These are phyloP conservation scores for Xylaria sp. DNA, from an alignment of 2,329 filamentous ascomycete species.

Conservation along the genomic window DNA sequence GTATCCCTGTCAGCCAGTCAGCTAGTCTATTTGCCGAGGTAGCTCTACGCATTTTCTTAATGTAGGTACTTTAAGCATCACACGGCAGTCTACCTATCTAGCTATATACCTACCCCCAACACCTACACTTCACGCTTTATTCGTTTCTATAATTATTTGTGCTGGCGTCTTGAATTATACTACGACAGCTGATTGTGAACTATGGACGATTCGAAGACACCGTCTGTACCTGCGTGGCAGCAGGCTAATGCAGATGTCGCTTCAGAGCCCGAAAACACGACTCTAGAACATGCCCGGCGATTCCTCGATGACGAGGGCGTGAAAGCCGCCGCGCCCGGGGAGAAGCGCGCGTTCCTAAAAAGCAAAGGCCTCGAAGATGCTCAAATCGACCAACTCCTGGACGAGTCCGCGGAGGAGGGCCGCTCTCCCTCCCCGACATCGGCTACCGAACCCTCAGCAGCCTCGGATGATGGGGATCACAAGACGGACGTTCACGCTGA, in stretches of 20 bases:
- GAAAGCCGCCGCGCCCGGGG: conserved; percentile 72
- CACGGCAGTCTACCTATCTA: background rate
- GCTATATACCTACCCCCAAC: background rate
- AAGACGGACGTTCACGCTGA: conserved; percentile 10
- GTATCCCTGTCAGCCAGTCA: background rate
- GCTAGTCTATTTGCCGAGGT: conserved; percentile 37
- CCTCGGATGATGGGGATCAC: conserved; percentile 10
- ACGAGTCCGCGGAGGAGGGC: conserved; percentile 36
- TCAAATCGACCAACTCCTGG: conserved; percentile 75
- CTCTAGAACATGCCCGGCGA: conserved; percentile 73
- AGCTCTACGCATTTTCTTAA: too few species aligned
- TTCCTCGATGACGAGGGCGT: conserved; percentile 83
- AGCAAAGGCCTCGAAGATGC: conserved; percentile 76
- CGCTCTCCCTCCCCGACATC: conserved; percentile 21
- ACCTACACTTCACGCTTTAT: background rate
- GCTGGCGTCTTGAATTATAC: background rate
- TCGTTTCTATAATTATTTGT: background rate
- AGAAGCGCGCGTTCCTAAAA: conserved; percentile 80
- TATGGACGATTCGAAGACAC: conserved; percentile 37
- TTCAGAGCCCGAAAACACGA: conserved; percentile 39
- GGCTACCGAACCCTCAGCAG: conserved; percentile 18
- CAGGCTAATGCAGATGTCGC: conserved; percentile 30
- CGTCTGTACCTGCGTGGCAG: conserved; percentile 42
- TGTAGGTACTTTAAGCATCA: too few species aligned
- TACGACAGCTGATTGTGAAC: background rate